Evolutionary conservation across 208 protist genomes (phyloP).

Genomic region (Novymonas esmeraldas): DNA sequence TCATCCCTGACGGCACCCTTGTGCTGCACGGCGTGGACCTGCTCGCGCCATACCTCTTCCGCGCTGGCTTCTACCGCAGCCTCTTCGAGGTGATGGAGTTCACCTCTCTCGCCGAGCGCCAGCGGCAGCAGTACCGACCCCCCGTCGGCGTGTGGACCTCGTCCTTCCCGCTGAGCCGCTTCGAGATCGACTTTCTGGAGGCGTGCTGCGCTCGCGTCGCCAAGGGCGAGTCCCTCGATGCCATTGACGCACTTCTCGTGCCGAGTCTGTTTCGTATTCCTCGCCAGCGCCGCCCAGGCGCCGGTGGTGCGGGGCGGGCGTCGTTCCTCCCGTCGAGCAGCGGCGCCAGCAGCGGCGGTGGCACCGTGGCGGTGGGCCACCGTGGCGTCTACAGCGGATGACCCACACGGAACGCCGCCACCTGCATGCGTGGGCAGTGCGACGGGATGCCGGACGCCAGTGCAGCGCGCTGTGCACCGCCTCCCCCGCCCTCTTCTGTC

Average conservation of each 20-base stretch:
- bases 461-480: no score
- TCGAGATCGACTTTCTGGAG: slow-evolving; percentile 89
- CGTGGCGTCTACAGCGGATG: no score
- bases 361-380: no score
- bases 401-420: no score
- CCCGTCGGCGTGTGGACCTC: slow-evolving; percentile 69
- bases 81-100: slow-evolving; percentile 42
- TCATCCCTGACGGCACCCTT: slow-evolving; percentile 76
- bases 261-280: slow-evolving; percentile 81
- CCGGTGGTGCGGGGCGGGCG: neutral
- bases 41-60: slow-evolving; percentile 64
- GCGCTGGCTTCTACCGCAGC: slow-evolving; percentile 78
- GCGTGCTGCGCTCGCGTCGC: slow-evolving; percentile 84
- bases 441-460: no score
- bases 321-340: slow-evolving; percentile 9
- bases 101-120: slow-evolving; percentile 20
- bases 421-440: no score
- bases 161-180: slow-evolving; percentile 52
- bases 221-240: slow-evolving; percentile 40
- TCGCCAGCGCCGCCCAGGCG: slow-evolving; percentile 37
- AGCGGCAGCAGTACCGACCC: slow-evolving; percentile 20
- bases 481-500: no score
- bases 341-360: slow-evolving; percentile 1
- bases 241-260: slow-evolving; percentile 58
- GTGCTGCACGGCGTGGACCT: slow-evolving; percentile 75